Evolutionary conservation across 1,284 basidiomycete genomes (phyloP).

Genomic region (Naganishia liquefaciens): DNA sequence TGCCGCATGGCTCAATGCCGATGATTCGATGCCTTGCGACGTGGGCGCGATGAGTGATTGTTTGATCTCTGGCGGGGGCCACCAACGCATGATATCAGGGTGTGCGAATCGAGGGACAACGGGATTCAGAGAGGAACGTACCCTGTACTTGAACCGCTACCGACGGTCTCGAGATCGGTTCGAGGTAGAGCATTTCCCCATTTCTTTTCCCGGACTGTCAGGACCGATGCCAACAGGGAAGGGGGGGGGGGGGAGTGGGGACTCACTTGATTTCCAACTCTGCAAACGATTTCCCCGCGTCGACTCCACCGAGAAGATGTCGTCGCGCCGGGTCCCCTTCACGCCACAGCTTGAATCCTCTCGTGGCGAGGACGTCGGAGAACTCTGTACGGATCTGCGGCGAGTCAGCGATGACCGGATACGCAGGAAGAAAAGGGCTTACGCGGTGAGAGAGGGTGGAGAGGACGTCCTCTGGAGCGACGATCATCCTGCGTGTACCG

Average conservation of each 20-base stretch:
- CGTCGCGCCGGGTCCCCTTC: conserved; percentile 4
- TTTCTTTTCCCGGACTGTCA: too few species aligned
- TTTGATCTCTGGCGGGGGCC: neutral
- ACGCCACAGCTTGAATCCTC: conserved; percentile 8
- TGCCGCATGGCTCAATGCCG: conserved; percentile 3
- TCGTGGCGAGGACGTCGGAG: neutral
- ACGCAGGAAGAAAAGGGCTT: neutral
- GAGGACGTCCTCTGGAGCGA: conserved; percentile 1
- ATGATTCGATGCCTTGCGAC: conserved; percentile 12
- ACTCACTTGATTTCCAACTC: conserved; percentile 7
- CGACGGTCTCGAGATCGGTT: neutral
- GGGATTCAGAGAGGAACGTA: neutral
- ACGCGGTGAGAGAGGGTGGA: conserved; percentile 1
- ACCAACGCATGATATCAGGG: neutral
- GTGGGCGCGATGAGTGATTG: neutral
- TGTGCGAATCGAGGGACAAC: neutral
- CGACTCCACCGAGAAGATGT: conserved; percentile 11
- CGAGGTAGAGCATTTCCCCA: conserved; percentile 20
- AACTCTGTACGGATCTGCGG: conserved; percentile 4
- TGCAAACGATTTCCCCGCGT: neutral
- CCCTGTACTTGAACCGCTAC: neutral
- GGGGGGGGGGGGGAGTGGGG: too few species aligned
- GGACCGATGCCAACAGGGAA: too few species aligned
- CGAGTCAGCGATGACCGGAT: neutral
- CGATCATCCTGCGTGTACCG: conserved; percentile 14